Conservation (phyloP, 805 yeast genomes). For the Lipomyces mesembrius region DNA sequence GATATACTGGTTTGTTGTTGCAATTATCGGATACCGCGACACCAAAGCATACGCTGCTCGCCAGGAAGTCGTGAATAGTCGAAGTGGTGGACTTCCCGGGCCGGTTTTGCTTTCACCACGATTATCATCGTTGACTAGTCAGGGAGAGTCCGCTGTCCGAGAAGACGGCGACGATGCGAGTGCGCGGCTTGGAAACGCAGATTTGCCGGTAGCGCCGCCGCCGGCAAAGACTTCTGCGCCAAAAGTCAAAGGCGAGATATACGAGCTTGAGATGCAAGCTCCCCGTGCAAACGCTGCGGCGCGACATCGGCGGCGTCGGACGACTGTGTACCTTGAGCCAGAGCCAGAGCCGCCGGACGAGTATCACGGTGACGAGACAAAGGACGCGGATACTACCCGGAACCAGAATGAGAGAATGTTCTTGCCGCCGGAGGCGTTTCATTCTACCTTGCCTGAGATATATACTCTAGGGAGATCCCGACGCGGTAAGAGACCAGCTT, state of each 20-base stretch:
- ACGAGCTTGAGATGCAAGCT: constrained; percentile 1
- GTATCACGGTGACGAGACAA: not conserved
- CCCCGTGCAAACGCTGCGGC: not conserved
- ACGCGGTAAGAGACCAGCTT: not conserved
- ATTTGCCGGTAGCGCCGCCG: not conserved
- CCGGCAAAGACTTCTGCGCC: not conserved
- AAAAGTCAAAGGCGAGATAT: not conserved
- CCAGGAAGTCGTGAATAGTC: not conserved
- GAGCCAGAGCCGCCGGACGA: not conserved
- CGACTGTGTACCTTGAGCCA: not conserved
- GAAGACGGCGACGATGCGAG: not conserved
- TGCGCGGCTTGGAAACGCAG: not conserved
- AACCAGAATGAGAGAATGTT: not conserved
- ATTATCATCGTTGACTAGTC: not conserved
- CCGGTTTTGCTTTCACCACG: not conserved
- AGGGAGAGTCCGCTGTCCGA: not conserved
- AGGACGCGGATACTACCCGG: not conserved
- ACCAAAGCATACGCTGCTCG: not conserved
- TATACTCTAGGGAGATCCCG: not conserved
- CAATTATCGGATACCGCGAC: constrained; percentile 6
- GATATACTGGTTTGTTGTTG: constrained; percentile 9
- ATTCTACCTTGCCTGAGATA: not conserved
- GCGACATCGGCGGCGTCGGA: constrained; percentile 1
- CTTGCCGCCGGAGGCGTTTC: not conserved
- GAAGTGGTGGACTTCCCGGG: not conserved